Evolutionary conservation across 306 rosid genomes (phyloP), one percentile per base, ranked within the genome.

Genomic region (Dryas alaskensis): DNA sequence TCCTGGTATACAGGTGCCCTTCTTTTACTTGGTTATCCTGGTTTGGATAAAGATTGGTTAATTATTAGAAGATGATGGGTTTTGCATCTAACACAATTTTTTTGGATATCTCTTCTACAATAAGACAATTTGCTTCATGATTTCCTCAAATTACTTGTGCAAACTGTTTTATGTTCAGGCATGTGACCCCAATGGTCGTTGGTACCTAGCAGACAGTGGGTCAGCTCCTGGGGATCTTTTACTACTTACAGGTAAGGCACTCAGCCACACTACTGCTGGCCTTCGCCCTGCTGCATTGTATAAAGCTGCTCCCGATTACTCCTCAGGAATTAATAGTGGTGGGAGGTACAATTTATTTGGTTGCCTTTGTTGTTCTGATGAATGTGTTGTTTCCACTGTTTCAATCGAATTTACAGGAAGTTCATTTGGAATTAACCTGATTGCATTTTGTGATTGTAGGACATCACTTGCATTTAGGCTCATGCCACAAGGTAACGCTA

Each of bases 401-500:
- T n/a, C 58, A 51, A 59, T 74, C 45, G 4, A 50, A 48, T 57
- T 51, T 78, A 10, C 60, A 72, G 70, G 72, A 73, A 76, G 69
- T 79, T 88, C 78, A 64, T 69, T 67, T 82, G 73, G 69, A 73
- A 74, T 81, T 79, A 70, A 76, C 53, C 67, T 65, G n/a, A 10
- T 82, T 70, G 81, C 65, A 78, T 67, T 55, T 73, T 73, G 83
- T 79, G 75, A 74, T 84, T 94, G 95, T 82, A 94, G 99, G 93
- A 82, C 96, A 73, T 94, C 96, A 39, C 87, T 94, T 79, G 96
- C 96, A 51, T 94, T 89, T 82, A 89, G 96, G 78, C 97, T 94
- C 78, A 92, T 94, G 97, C 99, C 99, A 11, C 96, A 86, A 83
- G 94, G 95, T 46, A 92, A 90, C 62, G 97, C 97, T 71, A 85